Conservation (phyloP, 2,329 filamentous ascomycete genomes). For the Cercospora sp. region DNA sequence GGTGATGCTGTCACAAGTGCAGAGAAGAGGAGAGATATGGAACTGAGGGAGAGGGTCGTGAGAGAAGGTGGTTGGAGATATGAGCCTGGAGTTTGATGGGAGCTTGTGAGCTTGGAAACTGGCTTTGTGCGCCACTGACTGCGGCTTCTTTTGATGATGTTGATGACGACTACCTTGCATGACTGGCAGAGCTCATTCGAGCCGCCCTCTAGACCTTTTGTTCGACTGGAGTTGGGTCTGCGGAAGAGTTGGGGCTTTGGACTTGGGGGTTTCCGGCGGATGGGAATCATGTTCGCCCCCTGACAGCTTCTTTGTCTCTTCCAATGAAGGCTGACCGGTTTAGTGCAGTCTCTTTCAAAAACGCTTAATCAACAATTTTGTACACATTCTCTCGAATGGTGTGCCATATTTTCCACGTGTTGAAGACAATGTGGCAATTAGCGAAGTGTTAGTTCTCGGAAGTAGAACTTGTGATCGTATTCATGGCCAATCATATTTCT, state of each 20-base stretch:
- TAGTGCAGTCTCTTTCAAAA: not conserved
- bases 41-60: constrained; percentile 75
- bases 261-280: not conserved
- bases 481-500: not conserved
- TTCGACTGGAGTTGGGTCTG: not conserved
- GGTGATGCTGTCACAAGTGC: constrained; percentile 80
- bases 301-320: not conserved
- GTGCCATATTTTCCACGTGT: not conserved
- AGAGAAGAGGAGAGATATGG: constrained; percentile 77
- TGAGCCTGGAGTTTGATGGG: constrained; percentile 29
- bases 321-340: not conserved
- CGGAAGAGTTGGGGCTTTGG: not conserved
- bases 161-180: not conserved
- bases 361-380: not conserved
- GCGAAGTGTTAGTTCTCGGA: not conserved
- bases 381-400: not conserved
- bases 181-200: not conserved
- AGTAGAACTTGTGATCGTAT: not conserved
- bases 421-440: not conserved
- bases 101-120: not conserved
- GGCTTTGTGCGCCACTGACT: not conserved
- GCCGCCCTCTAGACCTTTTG: not conserved
- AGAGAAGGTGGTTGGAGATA: constrained; percentile 86
- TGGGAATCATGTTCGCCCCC: not conserved
- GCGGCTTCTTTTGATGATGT: not conserved